Evolutionary conservation across 2,329 filamentous ascomycete genomes (phyloP).

Genomic region (Xylariaceae sp.): DNA sequence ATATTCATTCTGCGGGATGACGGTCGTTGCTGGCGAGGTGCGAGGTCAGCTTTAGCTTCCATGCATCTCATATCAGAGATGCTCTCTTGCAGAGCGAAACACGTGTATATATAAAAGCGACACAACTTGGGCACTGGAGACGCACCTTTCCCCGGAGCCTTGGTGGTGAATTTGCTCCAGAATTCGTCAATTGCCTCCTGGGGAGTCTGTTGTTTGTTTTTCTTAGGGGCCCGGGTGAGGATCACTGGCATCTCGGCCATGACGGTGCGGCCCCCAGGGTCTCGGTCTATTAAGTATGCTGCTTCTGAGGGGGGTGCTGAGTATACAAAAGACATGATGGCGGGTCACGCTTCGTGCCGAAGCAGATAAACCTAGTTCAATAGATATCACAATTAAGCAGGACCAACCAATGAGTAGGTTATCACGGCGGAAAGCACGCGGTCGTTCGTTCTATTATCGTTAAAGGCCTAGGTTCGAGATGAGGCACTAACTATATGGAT

Average conservation of each 20-base stretch:
- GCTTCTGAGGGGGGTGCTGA: slow-evolving; percentile 25
- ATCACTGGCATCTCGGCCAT: slow-evolving; percentile 29
- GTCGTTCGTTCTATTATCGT: no score
- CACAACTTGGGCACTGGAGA: not conserved
- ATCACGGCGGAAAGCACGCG: no score
- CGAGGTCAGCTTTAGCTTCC: not conserved
- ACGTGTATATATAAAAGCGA: not conserved
- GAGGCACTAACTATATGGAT: no score
- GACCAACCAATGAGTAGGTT: not conserved
- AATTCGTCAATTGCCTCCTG: slow-evolving; percentile 73
- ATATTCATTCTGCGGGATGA: slow-evolving; percentile 70
- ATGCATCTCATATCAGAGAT: not conserved
- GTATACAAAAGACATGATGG: slow-evolving; percentile 11
- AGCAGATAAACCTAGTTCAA: not conserved
- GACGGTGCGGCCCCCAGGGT: slow-evolving; percentile 19
- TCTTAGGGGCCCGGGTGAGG: slow-evolving; percentile 28
- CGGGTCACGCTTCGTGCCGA: not conserved
- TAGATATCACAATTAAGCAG: not conserved
- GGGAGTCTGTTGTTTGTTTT: slow-evolving; percentile 58
- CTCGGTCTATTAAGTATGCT: slow-evolving; percentile 21
- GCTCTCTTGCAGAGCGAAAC: not conserved
- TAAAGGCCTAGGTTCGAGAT: no score
- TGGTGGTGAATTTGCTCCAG: slow-evolving; percentile 72
- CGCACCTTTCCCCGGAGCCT: slow-evolving; percentile 68
- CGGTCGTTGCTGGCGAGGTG: slow-evolving; percentile 58